Evolutionary conservation across 306 rosid genomes (phyloP).

Genomic region (Prunus kanzakura): DNA sequence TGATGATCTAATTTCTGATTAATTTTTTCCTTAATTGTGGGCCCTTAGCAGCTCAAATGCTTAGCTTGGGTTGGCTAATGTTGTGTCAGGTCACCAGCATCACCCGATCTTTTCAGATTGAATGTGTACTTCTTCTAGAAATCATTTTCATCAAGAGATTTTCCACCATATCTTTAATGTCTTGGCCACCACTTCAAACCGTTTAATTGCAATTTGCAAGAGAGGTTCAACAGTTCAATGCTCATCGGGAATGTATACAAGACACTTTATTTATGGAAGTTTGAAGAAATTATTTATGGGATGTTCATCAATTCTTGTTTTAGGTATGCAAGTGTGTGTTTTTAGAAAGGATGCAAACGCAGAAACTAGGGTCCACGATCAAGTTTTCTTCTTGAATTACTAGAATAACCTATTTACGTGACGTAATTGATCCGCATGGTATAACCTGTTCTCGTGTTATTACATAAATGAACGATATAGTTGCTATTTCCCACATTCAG

Average conservation of each 20-base stretch:
- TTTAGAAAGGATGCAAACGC: background rate
- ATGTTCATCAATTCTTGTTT: background rate
- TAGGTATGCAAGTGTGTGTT: background rate
- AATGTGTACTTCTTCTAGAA: background rate
- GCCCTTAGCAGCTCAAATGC: constrained; percentile 4
- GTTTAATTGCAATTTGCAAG: too few relatives aligned
- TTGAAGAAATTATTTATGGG: too few relatives aligned
- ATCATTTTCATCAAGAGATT: background rate
- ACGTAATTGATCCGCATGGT: too few relatives aligned
- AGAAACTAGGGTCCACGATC: background rate
- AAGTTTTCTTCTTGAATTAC: too few relatives aligned
- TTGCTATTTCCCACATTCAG: too few relatives aligned
- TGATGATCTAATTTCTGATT: background rate
- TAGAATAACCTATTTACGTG: too few relatives aligned
- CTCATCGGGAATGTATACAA: too few relatives aligned
- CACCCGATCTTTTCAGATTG: background rate
- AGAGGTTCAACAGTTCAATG: too few relatives aligned
- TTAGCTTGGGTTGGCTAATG: constrained; percentile 10
- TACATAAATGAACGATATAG: too few relatives aligned
- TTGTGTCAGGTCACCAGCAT: constrained; percentile 37
- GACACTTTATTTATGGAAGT: too few relatives aligned
- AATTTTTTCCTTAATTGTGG: constrained; percentile 10
- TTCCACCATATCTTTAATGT: background rate
- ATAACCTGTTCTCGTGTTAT: too few relatives aligned
- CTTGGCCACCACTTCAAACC: background rate